Evolutionary conservation across 1,139 yeast genomes (phyloP).

Genomic region (Suhomyces bokatorum): DNA sequence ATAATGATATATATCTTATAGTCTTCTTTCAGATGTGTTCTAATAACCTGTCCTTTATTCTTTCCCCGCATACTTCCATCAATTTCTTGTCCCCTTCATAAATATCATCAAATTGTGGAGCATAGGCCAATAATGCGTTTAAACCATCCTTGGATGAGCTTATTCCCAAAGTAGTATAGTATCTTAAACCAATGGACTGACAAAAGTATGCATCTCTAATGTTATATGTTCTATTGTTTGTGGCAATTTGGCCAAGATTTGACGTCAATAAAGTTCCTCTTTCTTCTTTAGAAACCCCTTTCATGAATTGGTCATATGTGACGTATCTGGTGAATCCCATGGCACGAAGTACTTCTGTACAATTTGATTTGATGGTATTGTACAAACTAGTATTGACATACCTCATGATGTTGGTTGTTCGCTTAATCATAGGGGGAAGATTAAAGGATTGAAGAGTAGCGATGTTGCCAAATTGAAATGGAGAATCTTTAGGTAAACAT

Average conservation of each 20-base stretch:
- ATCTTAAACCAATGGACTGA: neutral
- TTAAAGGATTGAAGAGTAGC: slow-evolving; percentile 20
- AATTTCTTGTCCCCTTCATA: neutral
- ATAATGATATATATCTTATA: too few relatives aligned
- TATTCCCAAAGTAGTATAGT: neutral
- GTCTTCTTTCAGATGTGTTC: neutral
- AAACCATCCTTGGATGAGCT: neutral
- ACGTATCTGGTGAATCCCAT: neutral
- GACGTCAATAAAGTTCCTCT: slow-evolving; percentile 22
- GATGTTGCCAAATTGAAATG: slow-evolving; percentile 22
- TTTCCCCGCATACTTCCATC: slow-evolving; percentile 2
- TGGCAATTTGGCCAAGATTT: slow-evolving; percentile 21
- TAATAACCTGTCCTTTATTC: neutral
- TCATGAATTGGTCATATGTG: neutral
- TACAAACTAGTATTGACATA: neutral
- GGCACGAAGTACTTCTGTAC: neutral
- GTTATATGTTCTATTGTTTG: neutral
- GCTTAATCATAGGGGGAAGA: slow-evolving; percentile 17
- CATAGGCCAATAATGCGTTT: neutral
- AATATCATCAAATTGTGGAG: slow-evolving; percentile 2
- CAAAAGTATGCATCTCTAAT: neutral
- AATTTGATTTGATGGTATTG: neutral
- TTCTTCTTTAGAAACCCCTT: slow-evolving; percentile 4
- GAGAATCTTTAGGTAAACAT: slow-evolving; percentile 8
- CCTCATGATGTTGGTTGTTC: neutral